Percentiles rank a stretch among this genome's conserved stretches.
Conservation (phyloP, 306 rosid species). For the Lablab purpureus region DNA sequence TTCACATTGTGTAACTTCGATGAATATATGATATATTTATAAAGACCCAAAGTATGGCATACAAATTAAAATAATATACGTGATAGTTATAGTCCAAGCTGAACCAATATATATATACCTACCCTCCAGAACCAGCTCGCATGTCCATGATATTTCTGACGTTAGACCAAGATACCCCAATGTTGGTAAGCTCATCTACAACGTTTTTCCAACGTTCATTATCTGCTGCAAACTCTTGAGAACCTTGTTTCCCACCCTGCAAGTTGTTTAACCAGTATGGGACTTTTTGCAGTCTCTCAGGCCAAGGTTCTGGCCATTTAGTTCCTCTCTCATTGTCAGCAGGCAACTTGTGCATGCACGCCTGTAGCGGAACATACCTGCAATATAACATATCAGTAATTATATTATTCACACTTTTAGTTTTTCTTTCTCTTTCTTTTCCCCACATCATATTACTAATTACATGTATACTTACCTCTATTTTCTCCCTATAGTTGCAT, state of each 20-base stretch:
- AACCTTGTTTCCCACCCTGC: conserved; percentile 68
- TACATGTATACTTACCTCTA: background rate
- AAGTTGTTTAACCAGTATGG: conserved; percentile 79
- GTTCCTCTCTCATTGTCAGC: conserved; percentile 60
- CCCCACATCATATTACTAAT: too few relatives aligned
- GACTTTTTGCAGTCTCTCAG: conserved; percentile 60
- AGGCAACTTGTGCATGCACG: conserved; percentile 73
- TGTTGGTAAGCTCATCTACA: conserved; percentile 57
- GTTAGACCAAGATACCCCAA: conserved; percentile 75
- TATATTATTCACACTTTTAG: background rate
- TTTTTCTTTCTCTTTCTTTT: too few relatives aligned
- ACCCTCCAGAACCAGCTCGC: conserved; percentile 88
- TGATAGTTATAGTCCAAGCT: background rate
- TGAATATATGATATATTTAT: background rate
- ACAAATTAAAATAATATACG: background rate
- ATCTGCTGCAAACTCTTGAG: conserved; percentile 73
- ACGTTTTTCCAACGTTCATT: conserved; percentile 74
- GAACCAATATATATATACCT: conserved; percentile 40
- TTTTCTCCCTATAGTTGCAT: too few relatives aligned
- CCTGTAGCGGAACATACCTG: conserved; percentile 80
- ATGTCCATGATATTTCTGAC: conserved; percentile 88
- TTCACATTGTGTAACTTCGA: background rate
- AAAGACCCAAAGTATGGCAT: background rate
- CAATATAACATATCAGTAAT: background rate
- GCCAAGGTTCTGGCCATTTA: conserved; percentile 79